Base-by-base conservation (phyloP, 2,329 filamentous ascomycete genomes). In the Paracoccidioides lutzii region DNA sequence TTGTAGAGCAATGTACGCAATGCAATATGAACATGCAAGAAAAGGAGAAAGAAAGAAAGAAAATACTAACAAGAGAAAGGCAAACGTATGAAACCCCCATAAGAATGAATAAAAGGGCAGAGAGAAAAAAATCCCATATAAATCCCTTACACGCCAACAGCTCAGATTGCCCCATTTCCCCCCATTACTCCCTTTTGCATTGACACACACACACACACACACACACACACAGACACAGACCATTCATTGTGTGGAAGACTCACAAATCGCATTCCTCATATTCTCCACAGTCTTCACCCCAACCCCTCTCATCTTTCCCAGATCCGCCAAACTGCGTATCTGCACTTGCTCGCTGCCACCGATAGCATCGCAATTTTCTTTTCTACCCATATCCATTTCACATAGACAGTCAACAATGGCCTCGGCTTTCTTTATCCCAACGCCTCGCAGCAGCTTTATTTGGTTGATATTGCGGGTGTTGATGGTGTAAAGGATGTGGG, bases 351-450 rank as follows among this genome's bases (percentile, higher is more conserved):
- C 12, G 7, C 43, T 9, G 37, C 64, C 61, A 12, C 62, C 58
- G 15, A 57, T 59, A 8, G 57, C 51, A 32, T 38, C 45, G 12
- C 58, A 58, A 37, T 61, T 58, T 9, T 60, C 57, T 5, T 46
- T 32, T 46, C 15, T 30, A 33, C 58, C 57, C 12, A 60, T 58
- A 46, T 71, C 72, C 67, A 71, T 70, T 57, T 73, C 71, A 49
- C 71, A 71, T 9, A 77, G 67, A 53, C 72, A 74, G 58, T 76
- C 70, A 28, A 76, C 71, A 53, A 77, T 76, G 0, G 71, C 69
- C 58, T 76, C 74, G 3, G 75, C 75, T 59, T 74, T 76, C 57
- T 75, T 76, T 7, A 66, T 67, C 1, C 75, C 75, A 5, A 77
- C 69, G 10, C 75, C 75, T 54, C 72, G 74, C 6, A 77, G 65